phyloP scores from a whole-genome alignment of 2,329 filamentous ascomycete species.

The Capronia epimyces region DNA sequence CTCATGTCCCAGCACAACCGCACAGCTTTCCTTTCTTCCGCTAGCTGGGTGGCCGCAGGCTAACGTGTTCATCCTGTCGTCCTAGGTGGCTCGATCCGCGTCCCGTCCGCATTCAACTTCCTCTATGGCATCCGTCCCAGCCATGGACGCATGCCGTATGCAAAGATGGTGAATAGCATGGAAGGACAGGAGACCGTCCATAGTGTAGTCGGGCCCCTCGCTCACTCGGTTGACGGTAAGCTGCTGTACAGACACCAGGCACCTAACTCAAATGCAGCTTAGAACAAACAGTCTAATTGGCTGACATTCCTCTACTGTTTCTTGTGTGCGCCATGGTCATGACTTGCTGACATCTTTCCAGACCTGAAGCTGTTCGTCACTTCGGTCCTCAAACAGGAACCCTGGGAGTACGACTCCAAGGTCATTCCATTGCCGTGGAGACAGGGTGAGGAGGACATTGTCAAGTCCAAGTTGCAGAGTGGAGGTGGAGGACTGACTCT shows the following conservation, averaged over 20 bases:
- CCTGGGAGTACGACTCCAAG: slow-evolving; percentile 62
- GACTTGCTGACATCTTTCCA: slow-evolving; percentile 31
- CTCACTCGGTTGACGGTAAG: slow-evolving; percentile 47
- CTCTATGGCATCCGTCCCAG: slow-evolving; percentile 53
- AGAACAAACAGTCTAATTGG: too few species aligned
- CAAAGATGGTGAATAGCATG: slow-evolving; percentile 56
- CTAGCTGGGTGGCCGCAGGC: not conserved
- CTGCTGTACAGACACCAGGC: too few species aligned
- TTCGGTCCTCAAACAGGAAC: slow-evolving; percentile 52
- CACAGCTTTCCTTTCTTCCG: too few species aligned
- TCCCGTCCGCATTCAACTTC: slow-evolving; percentile 54
- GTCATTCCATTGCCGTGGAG: slow-evolving; percentile 62
- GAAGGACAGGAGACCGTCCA: slow-evolving; percentile 58
- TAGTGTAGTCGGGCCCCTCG: slow-evolving; percentile 59
- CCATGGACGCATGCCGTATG: slow-evolving; percentile 48
- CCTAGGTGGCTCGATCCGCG: slow-evolving; percentile 48
- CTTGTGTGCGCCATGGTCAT: not conserved
- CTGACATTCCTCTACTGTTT: too few species aligned
- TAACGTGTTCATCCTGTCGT: not conserved
- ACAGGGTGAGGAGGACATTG: slow-evolving; percentile 37
- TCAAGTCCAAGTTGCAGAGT: slow-evolving; percentile 19
- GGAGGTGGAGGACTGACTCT: slow-evolving; percentile 29
- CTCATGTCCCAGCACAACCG: too few species aligned
- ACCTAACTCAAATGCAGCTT: too few species aligned
- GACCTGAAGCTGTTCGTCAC: slow-evolving; percentile 47